Conservation (phyloP, 2,329 filamentous ascomycete species). For the Fusarium protoensiforme region DNA sequence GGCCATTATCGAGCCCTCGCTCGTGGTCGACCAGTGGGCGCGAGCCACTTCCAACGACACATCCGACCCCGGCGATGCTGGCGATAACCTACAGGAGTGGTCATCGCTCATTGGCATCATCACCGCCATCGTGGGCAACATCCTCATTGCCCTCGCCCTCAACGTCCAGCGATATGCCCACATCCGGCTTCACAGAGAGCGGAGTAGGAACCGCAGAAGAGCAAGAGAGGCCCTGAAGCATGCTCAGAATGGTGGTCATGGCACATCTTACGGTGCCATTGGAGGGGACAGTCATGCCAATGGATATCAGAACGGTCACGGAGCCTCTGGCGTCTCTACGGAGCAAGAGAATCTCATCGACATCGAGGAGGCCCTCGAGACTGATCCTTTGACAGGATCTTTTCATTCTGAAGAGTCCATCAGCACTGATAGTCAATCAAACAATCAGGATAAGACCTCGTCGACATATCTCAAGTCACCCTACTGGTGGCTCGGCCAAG, state of each 20-base stretch:
- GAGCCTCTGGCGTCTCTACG: slow-evolving; percentile 2
- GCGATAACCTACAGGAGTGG: slow-evolving; percentile 74
- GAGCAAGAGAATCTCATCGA: slow-evolving; percentile 50
- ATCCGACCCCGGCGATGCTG: slow-evolving; percentile 48
- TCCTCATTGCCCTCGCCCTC: slow-evolving; percentile 93
- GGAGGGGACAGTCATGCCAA: slow-evolving; percentile 31
- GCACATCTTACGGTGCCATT: slow-evolving; percentile 51
- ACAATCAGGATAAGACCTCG: slow-evolving; percentile 52
- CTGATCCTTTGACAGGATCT: slow-evolving; percentile 64
- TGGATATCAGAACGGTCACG: slow-evolving; percentile 34
- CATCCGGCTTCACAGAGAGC: slow-evolving; percentile 81
- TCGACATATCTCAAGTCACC: slow-evolving; percentile 88
- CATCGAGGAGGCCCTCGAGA: slow-evolving; percentile 54
- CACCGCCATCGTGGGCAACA: slow-evolving; percentile 91
- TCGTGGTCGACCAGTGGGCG: slow-evolving; percentile 29
- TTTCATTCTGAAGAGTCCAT: slow-evolving; percentile 54
- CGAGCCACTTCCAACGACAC: slow-evolving; percentile 19
- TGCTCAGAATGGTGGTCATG: slow-evolving; percentile 46
- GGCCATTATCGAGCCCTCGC: slow-evolving; percentile 37
- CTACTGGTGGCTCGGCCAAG: slow-evolving; percentile 96
- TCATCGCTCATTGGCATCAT: slow-evolving; percentile 95
- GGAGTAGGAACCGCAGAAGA: slow-evolving; percentile 65
- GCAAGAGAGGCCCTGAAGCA: slow-evolving; percentile 65
- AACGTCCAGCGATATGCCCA: slow-evolving; percentile 98
- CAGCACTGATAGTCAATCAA: slow-evolving; percentile 36